Evolutionary conservation across 768 basidiomycete species (phyloP).

Genomic region (Boletus sp.): DNA sequence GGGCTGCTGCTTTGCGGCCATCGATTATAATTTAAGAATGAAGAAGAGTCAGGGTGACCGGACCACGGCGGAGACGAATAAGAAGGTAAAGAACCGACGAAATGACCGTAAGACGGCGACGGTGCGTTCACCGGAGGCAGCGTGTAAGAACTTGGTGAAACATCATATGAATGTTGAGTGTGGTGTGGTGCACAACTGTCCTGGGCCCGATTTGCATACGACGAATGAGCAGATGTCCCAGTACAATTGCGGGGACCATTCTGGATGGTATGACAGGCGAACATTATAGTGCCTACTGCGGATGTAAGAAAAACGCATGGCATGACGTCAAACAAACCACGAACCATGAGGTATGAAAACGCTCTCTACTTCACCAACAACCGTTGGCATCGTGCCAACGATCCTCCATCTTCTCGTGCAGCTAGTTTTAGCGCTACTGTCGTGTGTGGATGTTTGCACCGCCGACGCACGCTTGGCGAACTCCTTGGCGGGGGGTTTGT

Average conservation of each 20-base stretch:
- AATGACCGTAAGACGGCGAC: constrained; percentile 28
- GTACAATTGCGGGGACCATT: constrained; percentile 20
- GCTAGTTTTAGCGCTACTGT: constrained; percentile 77
- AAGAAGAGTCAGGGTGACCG: constrained; percentile 27
- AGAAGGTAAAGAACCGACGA: constrained; percentile 23
- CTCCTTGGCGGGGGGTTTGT: constrained; percentile 42
- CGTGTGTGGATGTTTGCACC: constrained; percentile 52
- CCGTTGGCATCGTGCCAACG: constrained; percentile 58
- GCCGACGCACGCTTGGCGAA: constrained; percentile 62
- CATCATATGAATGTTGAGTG: constrained; percentile 28
- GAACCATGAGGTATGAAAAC: constrained; percentile 89
- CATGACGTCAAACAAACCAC: constrained; percentile 38
- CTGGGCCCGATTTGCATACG: constrained; percentile 27
- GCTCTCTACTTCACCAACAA: constrained; percentile 71
- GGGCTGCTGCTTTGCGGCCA: constrained; percentile 31
- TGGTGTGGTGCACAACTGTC: constrained; percentile 27
- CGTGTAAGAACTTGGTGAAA: constrained; percentile 29
- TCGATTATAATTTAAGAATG: constrained; percentile 31
- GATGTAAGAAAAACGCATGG: constrained; percentile 30
- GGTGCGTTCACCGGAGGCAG: constrained; percentile 32
- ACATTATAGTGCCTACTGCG: constrained; percentile 36
- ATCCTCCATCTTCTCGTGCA: constrained; percentile 85
- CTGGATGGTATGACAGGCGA: constrained; percentile 40
- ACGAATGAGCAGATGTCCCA: constrained; percentile 20
- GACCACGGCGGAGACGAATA: constrained; percentile 31